Evolutionary conservation across 2,329 filamentous ascomycete genomes (phyloP), one percentile per base, ranked within the genome.

Genomic region (Aspergillus sergii): DNA sequence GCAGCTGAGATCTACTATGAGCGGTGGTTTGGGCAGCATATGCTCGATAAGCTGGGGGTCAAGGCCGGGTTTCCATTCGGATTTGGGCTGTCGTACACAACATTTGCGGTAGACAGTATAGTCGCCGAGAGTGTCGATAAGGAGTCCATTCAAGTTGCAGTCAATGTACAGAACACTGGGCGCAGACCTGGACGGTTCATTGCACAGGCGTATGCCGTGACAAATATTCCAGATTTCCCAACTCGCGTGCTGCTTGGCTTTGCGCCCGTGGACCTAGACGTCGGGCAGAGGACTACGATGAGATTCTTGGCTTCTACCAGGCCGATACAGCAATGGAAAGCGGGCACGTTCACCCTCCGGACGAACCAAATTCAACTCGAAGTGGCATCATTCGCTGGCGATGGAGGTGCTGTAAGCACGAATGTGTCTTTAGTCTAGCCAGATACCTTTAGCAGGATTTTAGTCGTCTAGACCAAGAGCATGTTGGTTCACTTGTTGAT

Each of bases 1-100:
- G 66, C 68, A 14, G 60, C 51, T 4, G 59, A 61, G 21, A 69
- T 71, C 26, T 36, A 48, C 16, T 72, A 72, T 21, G 65, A 72
- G 54, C 66, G 66, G 3, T 72, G 70, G 68, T 70, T 64, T 58
- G 71, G 72, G 14, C 71, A 73, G 41, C 60, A 66, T 30, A 55
- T 71, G 14, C 62, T 73, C 9, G 71, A 73, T 57, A 68, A 65
- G 51, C 59, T 69, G 14, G 60, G 62, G 14, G 64, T 65, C 36
- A 19, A 46, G 19, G 36, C 53, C 39, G 51, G n/a, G 1, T 60
- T 60, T 57, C 14, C 50, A 11, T 32, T 57, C 28, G 59, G 59
- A 16, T 59, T 39, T n/a, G 57, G 57, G 9, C 32, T 59, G 34
- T 59, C 57, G 16, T 59, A 59, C 30, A 59, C 57, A 32, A 39